These are phyloP conservation scores for Botrytis aclada DNA, from an alignment of 2,329 filamentous ascomycete genomes.

Conservation along the genomic window DNA sequence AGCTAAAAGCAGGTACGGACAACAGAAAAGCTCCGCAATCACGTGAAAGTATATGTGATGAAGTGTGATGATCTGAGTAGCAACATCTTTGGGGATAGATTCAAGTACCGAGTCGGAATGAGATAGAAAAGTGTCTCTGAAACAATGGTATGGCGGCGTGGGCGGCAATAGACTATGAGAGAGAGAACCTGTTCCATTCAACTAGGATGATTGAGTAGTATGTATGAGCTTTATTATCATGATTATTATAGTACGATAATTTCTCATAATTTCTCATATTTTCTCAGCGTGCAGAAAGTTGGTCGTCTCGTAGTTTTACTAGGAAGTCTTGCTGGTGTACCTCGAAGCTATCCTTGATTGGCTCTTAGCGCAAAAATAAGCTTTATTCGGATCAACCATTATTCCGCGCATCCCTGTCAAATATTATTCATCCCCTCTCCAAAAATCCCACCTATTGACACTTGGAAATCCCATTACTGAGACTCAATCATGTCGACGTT, in stretches of 20 bases:
- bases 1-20: background rate
- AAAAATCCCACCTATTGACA: background rate
- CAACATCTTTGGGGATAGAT: background rate
- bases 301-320: too few relatives aligned
- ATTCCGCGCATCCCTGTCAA: background rate
- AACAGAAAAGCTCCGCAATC: background rate
- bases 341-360: background rate
- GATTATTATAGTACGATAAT: too few relatives aligned
- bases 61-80: background rate
- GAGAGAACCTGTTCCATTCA: background rate
- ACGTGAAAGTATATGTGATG: background rate
- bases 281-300: background rate
- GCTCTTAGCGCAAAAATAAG: background rate
- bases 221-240: too few relatives aligned
- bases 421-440: background rate
- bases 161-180: background rate
- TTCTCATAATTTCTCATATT: too few relatives aligned
- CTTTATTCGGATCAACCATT: background rate
- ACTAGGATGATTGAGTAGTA: background rate
- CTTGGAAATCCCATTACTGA: background rate
- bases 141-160: background rate
- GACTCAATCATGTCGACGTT: constrained; percentile 46
- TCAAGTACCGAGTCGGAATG: background rate
- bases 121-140: too few relatives aligned
- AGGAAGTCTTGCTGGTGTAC: background rate